Conservation (phyloP, 352 stramenopile genomes). For the Phytophthora nicotianae region DNA sequence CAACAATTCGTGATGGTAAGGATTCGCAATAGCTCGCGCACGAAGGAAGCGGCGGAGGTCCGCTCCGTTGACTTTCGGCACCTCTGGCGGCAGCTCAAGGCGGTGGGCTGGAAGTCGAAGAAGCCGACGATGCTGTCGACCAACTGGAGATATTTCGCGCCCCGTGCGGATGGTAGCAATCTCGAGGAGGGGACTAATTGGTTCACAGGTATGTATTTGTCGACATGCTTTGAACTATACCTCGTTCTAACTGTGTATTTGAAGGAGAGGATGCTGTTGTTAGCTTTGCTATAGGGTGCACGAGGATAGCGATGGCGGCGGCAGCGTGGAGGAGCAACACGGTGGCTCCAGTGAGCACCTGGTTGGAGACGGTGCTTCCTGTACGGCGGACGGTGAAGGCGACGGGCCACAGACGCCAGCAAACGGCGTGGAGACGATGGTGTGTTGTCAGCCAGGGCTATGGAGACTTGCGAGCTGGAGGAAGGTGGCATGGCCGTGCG, state of each 20-base stretch:
- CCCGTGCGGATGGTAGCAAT: background rate
- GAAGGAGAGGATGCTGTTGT: conserved; percentile 3
- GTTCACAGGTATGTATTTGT: conserved; percentile 1
- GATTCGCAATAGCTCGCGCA: background rate
- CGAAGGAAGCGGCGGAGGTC: background rate
- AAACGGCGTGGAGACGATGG: too few species aligned
- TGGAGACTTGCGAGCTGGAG: too few species aligned
- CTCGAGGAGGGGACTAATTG: background rate
- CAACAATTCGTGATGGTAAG: background rate
- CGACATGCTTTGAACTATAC: background rate
- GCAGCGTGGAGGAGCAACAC: background rate
- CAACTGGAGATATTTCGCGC: background rate
- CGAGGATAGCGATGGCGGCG: background rate
- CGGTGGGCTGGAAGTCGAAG: conserved; percentile 2
- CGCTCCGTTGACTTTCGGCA: background rate
- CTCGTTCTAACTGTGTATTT: background rate
- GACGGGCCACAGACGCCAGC: too few species aligned
- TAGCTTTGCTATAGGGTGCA: background rate
- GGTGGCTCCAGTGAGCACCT: background rate
- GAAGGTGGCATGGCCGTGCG: too few species aligned
- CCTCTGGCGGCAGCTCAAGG: conserved; percentile 10
- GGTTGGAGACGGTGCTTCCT: background rate
- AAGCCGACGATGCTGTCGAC: background rate
- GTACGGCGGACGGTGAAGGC: background rate
- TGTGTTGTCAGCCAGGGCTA: too few species aligned